Conservation (phyloP, 2,329 filamentous ascomycete genomes). For the Cyanodermella asteris region DNA sequence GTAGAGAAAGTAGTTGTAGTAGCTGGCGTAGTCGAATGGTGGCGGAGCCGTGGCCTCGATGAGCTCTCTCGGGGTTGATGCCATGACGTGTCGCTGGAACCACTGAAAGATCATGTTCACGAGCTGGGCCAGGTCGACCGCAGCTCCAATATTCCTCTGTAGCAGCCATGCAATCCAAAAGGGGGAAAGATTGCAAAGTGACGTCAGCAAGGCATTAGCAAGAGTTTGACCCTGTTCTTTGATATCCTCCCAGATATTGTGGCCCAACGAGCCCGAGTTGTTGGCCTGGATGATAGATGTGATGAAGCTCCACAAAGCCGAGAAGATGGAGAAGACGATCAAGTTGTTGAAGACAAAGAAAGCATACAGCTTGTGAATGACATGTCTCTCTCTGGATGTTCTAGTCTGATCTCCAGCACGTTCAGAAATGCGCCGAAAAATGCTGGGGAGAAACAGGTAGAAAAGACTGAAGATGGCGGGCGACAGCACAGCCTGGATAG, state of each 20-base stretch:
- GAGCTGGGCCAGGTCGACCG: constrained; percentile 80
- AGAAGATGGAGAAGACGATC: constrained; percentile 82
- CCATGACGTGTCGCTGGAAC: constrained; percentile 62
- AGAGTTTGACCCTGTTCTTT: constrained; percentile 41
- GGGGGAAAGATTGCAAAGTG: constrained; percentile 59
- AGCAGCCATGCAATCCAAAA: constrained; percentile 93
- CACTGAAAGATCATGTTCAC: constrained; percentile 70
- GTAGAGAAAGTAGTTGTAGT: constrained; percentile 96
- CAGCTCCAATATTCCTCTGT: constrained; percentile 78
- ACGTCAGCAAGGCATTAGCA: constrained; percentile 41
- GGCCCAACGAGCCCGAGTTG: constrained; percentile 26
- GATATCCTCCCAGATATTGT: constrained; percentile 48
- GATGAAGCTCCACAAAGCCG: constrained; percentile 55
- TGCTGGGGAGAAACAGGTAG: constrained; percentile 70
- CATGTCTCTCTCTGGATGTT: constrained; percentile 76
- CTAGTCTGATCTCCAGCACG: constrained; percentile 77
- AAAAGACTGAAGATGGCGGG: constrained; percentile 72
- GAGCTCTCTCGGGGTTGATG: constrained; percentile 70
- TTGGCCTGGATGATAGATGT: constrained; percentile 37
- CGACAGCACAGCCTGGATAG: constrained; percentile 78
- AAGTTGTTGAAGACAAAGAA: constrained; percentile 98
- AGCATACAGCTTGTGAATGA: constrained; percentile 70
- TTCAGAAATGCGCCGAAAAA: constrained; percentile 72
- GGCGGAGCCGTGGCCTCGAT: constrained; percentile 87
- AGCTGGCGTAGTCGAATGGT: constrained; percentile 81